Conservation (phyloP, 371 early-diverging fungal genomes). For the Capillidium heterosporum region DNA sequence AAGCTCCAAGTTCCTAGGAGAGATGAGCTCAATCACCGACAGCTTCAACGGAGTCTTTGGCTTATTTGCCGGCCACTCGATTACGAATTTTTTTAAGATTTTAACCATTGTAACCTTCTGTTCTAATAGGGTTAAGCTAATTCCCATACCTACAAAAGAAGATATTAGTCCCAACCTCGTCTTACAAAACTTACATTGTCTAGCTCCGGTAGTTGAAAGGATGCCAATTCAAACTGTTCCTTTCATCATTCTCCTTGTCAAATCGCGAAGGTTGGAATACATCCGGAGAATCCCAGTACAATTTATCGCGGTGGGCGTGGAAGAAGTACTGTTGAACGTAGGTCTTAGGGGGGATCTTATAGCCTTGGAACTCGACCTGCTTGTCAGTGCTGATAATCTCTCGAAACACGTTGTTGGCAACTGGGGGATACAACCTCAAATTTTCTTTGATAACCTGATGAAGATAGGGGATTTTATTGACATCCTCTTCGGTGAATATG, state of each 20-base stretch:
- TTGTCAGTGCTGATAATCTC: background rate
- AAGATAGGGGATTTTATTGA: background rate
- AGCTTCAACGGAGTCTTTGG: background rate
- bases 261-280: background rate
- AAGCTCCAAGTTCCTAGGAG: background rate
- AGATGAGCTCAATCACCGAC: background rate
- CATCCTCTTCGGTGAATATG: background rate
- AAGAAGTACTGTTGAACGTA: background rate
- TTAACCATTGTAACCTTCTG: background rate
- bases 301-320: background rate
- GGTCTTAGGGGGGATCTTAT: background rate
- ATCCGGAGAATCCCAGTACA: background rate
- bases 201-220: background rate
- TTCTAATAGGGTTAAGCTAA: background rate
- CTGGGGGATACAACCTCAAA: background rate
- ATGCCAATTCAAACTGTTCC: background rate
- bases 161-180: background rate
- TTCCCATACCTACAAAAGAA: background rate
- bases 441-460: constrained; percentile 1
- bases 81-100: background rate
- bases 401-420: background rate
- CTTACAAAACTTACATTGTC: background rate
- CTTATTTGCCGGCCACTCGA: background rate
- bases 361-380: background rate
- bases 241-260: background rate